These are phyloP conservation scores for Alternaria alternata DNA, from an alignment of 2,329 filamentous ascomycete species.

Conservation along the genomic window DNA sequence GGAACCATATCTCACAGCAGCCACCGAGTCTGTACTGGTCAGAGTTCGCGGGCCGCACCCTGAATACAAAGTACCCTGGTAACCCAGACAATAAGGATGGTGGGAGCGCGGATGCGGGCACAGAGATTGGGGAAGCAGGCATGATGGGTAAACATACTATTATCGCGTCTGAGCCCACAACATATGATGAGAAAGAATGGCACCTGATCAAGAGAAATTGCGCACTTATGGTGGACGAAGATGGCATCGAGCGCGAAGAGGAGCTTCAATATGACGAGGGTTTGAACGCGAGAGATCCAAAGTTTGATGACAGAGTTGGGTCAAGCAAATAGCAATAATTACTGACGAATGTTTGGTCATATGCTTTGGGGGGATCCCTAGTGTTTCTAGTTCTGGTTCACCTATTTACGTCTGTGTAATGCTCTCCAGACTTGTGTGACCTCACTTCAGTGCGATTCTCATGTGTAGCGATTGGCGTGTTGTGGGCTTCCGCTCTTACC, in stretches of 20 bases:
- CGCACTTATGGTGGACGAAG: slow-evolving; percentile 54
- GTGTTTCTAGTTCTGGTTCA: not conserved
- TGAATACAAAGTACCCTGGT: slow-evolving; percentile 63
- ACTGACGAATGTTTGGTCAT: not conserved
- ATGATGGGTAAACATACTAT: slow-evolving; percentile 62
- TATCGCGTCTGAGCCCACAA: slow-evolving; percentile 63
- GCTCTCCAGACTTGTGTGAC: not conserved
- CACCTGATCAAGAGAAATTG: slow-evolving; percentile 59
- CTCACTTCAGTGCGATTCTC: not conserved
- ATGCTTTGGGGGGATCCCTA: not conserved
- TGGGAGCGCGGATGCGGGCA: slow-evolving; percentile 45
- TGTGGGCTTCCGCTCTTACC: not conserved
- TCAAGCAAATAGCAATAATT: not conserved
- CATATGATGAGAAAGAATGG: slow-evolving; percentile 62
- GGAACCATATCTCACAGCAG: slow-evolving; percentile 61
- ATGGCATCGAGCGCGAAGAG: slow-evolving; percentile 50
- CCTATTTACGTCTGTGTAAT: not conserved
- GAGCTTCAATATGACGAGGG: slow-evolving; percentile 48
- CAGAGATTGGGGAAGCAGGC: slow-evolving; percentile 47
- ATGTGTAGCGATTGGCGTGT: not conserved
- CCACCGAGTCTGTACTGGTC: slow-evolving; percentile 63
- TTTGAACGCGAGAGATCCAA: slow-evolving; percentile 54
- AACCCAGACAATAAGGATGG: slow-evolving; percentile 53
- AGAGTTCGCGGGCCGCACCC: slow-evolving; percentile 59
- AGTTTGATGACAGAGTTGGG: slow-evolving; percentile 21